Evolutionary conservation across 2,329 filamentous ascomycete species (phyloP).

Genomic region (Aspergillus candidus): DNA sequence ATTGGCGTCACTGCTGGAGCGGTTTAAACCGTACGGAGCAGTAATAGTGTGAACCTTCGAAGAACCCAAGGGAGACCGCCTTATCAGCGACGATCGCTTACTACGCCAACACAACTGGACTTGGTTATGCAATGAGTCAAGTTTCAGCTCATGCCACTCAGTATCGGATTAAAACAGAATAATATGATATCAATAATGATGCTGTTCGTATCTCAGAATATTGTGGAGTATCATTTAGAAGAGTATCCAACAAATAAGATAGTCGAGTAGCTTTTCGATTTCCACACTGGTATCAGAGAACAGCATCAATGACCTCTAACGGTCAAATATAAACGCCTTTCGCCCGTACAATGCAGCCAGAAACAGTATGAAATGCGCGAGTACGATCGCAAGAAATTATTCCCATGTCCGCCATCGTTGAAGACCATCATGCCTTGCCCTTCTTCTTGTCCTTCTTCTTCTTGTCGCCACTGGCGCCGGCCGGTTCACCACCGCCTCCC

Average conservation of each 20-base stretch:
- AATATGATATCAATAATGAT: not conserved
- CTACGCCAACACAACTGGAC: too few species aligned
- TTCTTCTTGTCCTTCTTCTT: slow-evolving; percentile 49
- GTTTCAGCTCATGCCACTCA: too few species aligned
- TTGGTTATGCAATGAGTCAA: too few species aligned
- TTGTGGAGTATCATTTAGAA: not conserved
- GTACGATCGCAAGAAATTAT: slow-evolving; percentile 7
- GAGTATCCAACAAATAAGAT: not conserved
- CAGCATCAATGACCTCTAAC: slow-evolving; percentile 11
- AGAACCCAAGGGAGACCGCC: too few species aligned
- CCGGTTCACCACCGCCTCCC: slow-evolving; percentile 22
- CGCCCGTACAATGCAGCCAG: slow-evolving; percentile 35
- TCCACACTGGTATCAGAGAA: slow-evolving; percentile 18
- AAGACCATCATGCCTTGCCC: slow-evolving; percentile 32
- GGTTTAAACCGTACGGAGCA: too few species aligned
- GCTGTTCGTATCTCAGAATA: slow-evolving; percentile 1
- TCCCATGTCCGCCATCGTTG: not conserved
- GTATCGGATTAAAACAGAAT: too few species aligned
- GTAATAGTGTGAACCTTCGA: too few species aligned
- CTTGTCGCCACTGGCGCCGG: slow-evolving; percentile 30
- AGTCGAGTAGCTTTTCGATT: slow-evolving; percentile 1
- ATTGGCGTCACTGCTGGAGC: too few species aligned
- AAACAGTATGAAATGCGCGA: slow-evolving; percentile 16
- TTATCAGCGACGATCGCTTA: too few species aligned
- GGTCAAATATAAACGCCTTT: slow-evolving; percentile 26